Evolutionary conservation across 805 yeast species (phyloP).

Genomic region (Ogataea pignaliae): DNA sequence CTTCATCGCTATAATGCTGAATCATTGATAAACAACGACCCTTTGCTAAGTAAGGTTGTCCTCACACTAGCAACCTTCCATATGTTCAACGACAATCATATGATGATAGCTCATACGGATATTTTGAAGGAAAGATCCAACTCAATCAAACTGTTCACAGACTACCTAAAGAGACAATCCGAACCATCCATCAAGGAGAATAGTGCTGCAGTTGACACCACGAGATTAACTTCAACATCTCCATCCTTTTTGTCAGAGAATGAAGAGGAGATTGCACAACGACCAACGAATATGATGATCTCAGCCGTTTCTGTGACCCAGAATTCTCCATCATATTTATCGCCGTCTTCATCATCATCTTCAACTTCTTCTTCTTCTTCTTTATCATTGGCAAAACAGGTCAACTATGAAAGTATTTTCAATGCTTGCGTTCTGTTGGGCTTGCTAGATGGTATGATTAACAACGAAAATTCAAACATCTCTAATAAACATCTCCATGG

Average conservation of each 20-base stretch:
- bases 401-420: conserved; percentile 11
- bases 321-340: background rate
- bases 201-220: background rate
- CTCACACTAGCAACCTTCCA: conserved; percentile 21
- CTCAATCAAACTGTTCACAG: conserved; percentile 13
- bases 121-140: conserved; percentile 9
- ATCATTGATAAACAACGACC: conserved; percentile 5
- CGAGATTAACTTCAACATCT: background rate
- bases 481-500: conserved; percentile 21
- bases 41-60: conserved; percentile 17
- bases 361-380: background rate
- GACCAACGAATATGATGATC: background rate
- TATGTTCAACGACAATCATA: conserved; percentile 10
- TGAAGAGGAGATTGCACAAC: background rate
- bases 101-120: conserved; percentile 4
- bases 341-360: background rate
- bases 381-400: too few species aligned
- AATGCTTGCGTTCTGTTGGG: conserved; percentile 22
- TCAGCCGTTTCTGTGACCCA: background rate
- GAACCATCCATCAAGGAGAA: background rate
- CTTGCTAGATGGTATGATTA: conserved; percentile 24
- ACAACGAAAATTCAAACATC: conserved; percentile 12
- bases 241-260: background rate
- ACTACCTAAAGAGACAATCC: conserved; percentile 6
- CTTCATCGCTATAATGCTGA: conserved; percentile 3